A percentile compares a stretch with the other conserved stretches of the same genome.
These are phyloP conservation scores for Lodderomyces theae DNA, from an alignment of 1,139 yeast genomes.

Conservation along the genomic window DNA sequence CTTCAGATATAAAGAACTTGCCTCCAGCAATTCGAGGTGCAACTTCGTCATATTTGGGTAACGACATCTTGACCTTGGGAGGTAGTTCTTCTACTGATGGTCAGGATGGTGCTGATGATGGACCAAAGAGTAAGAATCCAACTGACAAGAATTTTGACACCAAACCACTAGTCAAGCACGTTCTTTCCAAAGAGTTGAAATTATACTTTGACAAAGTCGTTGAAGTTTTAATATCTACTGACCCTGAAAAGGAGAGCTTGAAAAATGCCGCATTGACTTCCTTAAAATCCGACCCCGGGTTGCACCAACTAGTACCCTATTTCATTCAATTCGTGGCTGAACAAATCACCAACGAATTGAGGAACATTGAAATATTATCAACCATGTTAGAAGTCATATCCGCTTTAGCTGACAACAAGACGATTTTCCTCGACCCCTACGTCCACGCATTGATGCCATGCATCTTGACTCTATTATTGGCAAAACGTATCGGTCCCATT, in stretches of 20 bases:
- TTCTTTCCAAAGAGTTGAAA: slow-evolving; percentile 89
- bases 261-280: slow-evolving; percentile 81
- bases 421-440: slow-evolving; percentile 91
- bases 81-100: slow-evolving; percentile 19
- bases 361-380: slow-evolving; percentile 68
- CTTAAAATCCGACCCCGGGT: slow-evolving; percentile 86
- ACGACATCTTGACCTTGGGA: slow-evolving; percentile 33
- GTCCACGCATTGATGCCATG: slow-evolving; percentile 97
- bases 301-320: slow-evolving; percentile 95
- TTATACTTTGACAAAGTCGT: slow-evolving; percentile 89
- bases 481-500: slow-evolving; percentile 79
- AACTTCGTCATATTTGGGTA: slow-evolving; percentile 47
- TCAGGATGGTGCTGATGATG: slow-evolving; percentile 17
- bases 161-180: slow-evolving; percentile 95
- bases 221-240: slow-evolving; percentile 66
- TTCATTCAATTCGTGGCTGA: slow-evolving; percentile 95
- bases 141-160: slow-evolving; percentile 67
- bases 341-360: slow-evolving; percentile 84
- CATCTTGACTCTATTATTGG: slow-evolving; percentile 80
- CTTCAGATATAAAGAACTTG: slow-evolving; percentile 64
- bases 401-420: slow-evolving; percentile 78
- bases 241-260: slow-evolving; percentile 56
- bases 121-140: slow-evolving; percentile 9
- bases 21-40: slow-evolving; percentile 75
- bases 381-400: slow-evolving; percentile 90